Base-by-base conservation (phyloP, 441 rosid species). In the Populus hybrid region DNA sequence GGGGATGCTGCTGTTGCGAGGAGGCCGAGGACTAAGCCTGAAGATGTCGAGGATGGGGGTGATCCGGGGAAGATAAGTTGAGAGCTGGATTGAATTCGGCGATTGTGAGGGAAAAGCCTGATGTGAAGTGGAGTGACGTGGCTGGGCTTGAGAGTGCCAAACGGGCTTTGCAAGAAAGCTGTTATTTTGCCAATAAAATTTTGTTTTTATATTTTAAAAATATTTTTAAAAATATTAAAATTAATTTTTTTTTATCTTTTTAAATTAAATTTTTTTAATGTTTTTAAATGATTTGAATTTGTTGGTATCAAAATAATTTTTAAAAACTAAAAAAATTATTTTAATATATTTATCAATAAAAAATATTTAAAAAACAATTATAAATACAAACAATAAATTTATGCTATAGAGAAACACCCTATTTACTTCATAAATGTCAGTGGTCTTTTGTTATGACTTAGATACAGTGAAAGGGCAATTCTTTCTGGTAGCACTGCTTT, bases 1-100 rank as follows among this genome's bases (percentile, higher is more conserved):
- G 98, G 98, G 2, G 98, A 91, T 71, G 97, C 98, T 3, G 98
- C 98, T 0, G 98, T 92, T 2, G 99, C 96, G 1, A 89, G 98
- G 4, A 84, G 85, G 45, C 92, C 95, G 16, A 94, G 93, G 88
- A 88, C 88, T 59, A 94, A 92, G 86, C 88, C 94, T 2, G 92
- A 92, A 89, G 94, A 89, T 31, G 97, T 92, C 35, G 92, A 87
- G 21, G 97, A 91, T 11, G 92, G 95, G 68, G 97, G 92, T 81
- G 98, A 90, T 77, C 87, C 91, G 3, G 97, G 91, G 82, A 94
- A 83, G 83, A 90, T 10, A 94, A 94, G 90, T 87, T 94, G 24
- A 77, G 93, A 83, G 86, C 96, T 59, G 98, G 98, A 11, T 83
- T 94, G 76, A 86, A 90, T 83, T 94, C 96, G 0, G 98, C 94